Evolutionary conservation across 1,284 basidiomycete genomes (phyloP), one percentile per base, ranked within the genome.

Genomic region (Mycena sp.): DNA sequence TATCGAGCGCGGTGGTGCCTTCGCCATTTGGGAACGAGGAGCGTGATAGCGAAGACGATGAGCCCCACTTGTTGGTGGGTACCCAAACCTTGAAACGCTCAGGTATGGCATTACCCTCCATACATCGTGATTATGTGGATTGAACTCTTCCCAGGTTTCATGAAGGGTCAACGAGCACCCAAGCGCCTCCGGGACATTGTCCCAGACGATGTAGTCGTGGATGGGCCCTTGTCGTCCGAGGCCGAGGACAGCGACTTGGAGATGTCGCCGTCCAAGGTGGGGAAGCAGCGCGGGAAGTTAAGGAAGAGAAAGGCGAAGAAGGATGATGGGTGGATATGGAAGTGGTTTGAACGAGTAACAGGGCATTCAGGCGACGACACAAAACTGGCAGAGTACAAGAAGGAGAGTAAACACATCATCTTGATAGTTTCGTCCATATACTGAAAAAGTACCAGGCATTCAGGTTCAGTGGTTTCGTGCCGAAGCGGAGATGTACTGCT

Each of bases 391-490:
- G n/a, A 51, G 28, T 51, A 32, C 19, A 51, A 51, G 19, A 11
- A n/a, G 28, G 49, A 51, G 19, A 32, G 49, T 51, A 19, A 21
- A 29, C 32, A 14, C 14, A 9, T 14, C 14, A 14, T 14, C 9
- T 35, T 7, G 14, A 9, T 35, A 7, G 32, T 35, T 7, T 7
- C 32, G 32, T 14, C 14, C n/a, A n/a, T 35, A 35, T 35, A 7
- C 32, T 35, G 32, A 35, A 7, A 35, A 35, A 1, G 6, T 55
- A 9, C 44, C 25, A 76, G 73, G 71, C 25, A 71, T 74, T 61
- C 62, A 63, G 9, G 72, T 75, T 0, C 72, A 74, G 41, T 76
- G 72, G 71, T 74, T 72, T 49, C 61, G 72, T 9, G 70, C 72
- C 10, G 73, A 74, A 48, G 73, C 74, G 1, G 74, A 74, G 35